These are phyloP conservation scores for Cyathus striatus DNA, from an alignment of 768 basidiomycete genomes.

Conservation along the genomic window DNA sequence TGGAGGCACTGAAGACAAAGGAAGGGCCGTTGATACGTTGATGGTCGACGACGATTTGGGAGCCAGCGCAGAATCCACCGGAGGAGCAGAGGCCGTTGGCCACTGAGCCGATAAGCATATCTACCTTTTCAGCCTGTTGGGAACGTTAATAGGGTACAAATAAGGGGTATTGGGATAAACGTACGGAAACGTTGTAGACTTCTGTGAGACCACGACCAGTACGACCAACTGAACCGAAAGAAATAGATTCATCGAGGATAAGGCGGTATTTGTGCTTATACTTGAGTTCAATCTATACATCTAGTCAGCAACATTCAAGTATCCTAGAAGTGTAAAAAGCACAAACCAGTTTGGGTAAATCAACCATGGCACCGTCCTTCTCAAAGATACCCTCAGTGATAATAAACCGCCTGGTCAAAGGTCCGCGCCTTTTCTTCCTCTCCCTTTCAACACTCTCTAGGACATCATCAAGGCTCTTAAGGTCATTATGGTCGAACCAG, in stretches of 20 bases:
- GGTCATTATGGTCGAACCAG: constrained; percentile 96
- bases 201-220: constrained; percentile 96
- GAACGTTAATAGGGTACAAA: neutral
- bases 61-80: constrained; percentile 96
- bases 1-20: constrained; percentile 94
- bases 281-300: constrained; percentile 82
- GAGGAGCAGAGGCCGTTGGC: constrained; percentile 77
- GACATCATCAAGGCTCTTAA: constrained; percentile 86
- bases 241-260: constrained; percentile 90
- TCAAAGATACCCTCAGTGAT: constrained; percentile 97
- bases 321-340: constrained; percentile 1
- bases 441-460: constrained; percentile 84
- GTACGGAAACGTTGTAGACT: constrained; percentile 86
- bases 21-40: constrained; percentile 96
- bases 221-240: constrained; percentile 88
- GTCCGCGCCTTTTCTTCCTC: constrained; percentile 72
- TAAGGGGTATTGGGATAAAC: constrained; percentile 15
- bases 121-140: constrained; percentile 75
- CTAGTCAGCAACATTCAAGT: neutral
- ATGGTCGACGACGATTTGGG: constrained; percentile 76
- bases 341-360: constrained; percentile 87
- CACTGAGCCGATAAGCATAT: constrained; percentile 91
- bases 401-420: constrained; percentile 89
- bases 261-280: constrained; percentile 93
- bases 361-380: constrained; percentile 87